Conservation (phyloP, 2,329 filamentous ascomycete genomes). For the Alternaria conjuncta region DNA sequence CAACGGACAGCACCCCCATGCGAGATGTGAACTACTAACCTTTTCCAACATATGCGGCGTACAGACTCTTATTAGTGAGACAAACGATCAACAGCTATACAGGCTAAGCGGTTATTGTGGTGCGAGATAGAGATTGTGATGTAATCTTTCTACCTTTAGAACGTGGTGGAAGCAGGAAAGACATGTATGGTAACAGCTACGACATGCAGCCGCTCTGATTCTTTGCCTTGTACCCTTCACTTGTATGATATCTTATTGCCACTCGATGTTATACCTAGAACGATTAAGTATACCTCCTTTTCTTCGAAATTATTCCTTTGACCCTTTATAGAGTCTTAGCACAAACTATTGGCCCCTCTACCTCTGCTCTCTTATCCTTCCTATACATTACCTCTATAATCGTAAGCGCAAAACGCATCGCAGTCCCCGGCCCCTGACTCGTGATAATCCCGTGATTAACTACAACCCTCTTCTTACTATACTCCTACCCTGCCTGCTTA, state of each 20-base stretch:
- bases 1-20: background rate
- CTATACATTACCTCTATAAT: conserved; percentile 48
- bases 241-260: too few relatives aligned
- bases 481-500: conserved; percentile 41
- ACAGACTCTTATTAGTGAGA: background rate
- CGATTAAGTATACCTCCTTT: too few relatives aligned
- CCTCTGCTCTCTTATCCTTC: conserved; percentile 56
- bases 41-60: background rate
- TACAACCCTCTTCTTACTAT: conserved; percentile 46
- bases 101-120: too few relatives aligned
- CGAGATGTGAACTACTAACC: background rate
- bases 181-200: too few relatives aligned
- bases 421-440: conserved; percentile 48
- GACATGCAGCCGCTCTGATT: too few relatives aligned
- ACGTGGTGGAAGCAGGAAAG: too few relatives aligned
- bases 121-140: too few relatives aligned
- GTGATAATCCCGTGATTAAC: conserved; percentile 47
- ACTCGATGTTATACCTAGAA: too few relatives aligned
- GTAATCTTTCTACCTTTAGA: too few relatives aligned
- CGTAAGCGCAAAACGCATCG: conserved; percentile 46
- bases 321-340: conserved; percentile 29
- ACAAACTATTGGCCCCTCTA: conserved; percentile 57
- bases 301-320: too few relatives aligned
- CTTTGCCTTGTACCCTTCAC: too few relatives aligned
- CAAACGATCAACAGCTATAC: too few relatives aligned